Evolutionary conservation across 768 basidiomycete genomes (phyloP), one percentile per base, ranked within the genome.

Genomic region (Tulasnella sp.): DNA sequence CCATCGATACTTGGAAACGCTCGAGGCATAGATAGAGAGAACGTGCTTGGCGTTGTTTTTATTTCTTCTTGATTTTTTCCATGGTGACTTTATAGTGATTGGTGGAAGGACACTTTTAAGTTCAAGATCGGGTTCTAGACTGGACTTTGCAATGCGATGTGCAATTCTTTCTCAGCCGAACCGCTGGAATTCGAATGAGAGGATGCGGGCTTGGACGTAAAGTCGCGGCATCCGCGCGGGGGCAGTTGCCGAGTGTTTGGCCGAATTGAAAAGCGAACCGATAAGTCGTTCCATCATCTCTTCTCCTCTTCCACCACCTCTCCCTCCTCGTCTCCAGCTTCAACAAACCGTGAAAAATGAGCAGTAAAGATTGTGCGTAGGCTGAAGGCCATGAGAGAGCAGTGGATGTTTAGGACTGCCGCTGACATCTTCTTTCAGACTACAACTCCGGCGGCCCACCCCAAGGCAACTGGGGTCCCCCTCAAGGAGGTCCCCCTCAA

Each of bases 1-100:
- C 14, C 89, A 95, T 82, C 86, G 86, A 79, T 97, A 97, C 84
- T 85, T 98, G 73, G 84, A 87, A 73, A 88, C 90, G 5, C 84
- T 92, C 46, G 80, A 71, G 62, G 31, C 31, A 34, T 68, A 68
- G 62, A 68, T 27, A 16, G 27, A 36, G 6, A 12, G 62, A 27
- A 16, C 16, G 19, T n/a, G 27, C 31, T 27, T 68, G 62, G 62
- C 27, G 62, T 6, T 31, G 6, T 34, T 68, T 62, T 68, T 18
- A 16, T 34, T 34, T 34, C 34, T 34, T 68, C 31, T 27, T 68
- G 16, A 58, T n/a, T 31, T 68, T n/a, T 36, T 14, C 62, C 10
- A 10, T 6, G 12, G 18, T n/a, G 21, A n/a, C n/a, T 52, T 52
- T 1, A 24, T 36, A 2, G 24, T 27, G 16, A 18, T 44, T 44